Evolutionary conservation across 1,139 yeast species (phyloP).

Genomic region (Kodamaea derodonti): DNA sequence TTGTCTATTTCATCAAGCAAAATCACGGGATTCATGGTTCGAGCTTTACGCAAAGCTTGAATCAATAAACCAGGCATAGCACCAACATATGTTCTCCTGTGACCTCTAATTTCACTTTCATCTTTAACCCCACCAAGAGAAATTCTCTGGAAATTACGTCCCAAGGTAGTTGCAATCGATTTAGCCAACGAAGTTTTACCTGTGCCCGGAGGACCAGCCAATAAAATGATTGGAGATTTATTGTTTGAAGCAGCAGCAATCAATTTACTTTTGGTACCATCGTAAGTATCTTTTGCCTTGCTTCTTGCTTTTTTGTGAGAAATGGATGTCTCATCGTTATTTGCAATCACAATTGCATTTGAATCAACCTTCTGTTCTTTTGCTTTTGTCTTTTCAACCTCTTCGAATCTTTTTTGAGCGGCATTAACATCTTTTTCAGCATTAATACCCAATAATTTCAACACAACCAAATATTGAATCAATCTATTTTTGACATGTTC

Average conservation of each 20-base stretch:
- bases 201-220: slow-evolving; percentile 95
- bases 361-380: slow-evolving; percentile 2
- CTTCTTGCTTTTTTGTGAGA: slow-evolving; percentile 27
- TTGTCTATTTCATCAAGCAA: slow-evolving; percentile 88
- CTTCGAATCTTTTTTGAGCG: slow-evolving; percentile 9
- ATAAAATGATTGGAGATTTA: slow-evolving; percentile 70
- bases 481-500: slow-evolving; percentile 77
- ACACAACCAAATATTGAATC: slow-evolving; percentile 75
- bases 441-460: slow-evolving; percentile 54
- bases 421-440: slow-evolving; percentile 27
- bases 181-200: slow-evolving; percentile 90
- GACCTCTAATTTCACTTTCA: slow-evolving; percentile 90
- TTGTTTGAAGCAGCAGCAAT: slow-evolving; percentile 22
- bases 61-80: slow-evolving; percentile 88
- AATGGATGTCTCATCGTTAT: slow-evolving; percentile 31
- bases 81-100: slow-evolving; percentile 88
- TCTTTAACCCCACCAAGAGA: slow-evolving; percentile 88
- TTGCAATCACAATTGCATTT: slow-evolving; percentile 29
- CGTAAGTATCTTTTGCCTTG: slow-evolving; percentile 21
- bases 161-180: slow-evolving; percentile 77
- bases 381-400: slow-evolving; percentile 8
- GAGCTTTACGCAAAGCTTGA: slow-evolving; percentile 74
- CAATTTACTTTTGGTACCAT: slow-evolving; percentile 7
- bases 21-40: slow-evolving; percentile 85
- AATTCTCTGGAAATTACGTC: slow-evolving; percentile 76